Evolutionary conservation across 371 early-diverging fungal species (phyloP), one percentile per base, ranked within the genome.

Genomic region (Lichtheimia ornata): DNA sequence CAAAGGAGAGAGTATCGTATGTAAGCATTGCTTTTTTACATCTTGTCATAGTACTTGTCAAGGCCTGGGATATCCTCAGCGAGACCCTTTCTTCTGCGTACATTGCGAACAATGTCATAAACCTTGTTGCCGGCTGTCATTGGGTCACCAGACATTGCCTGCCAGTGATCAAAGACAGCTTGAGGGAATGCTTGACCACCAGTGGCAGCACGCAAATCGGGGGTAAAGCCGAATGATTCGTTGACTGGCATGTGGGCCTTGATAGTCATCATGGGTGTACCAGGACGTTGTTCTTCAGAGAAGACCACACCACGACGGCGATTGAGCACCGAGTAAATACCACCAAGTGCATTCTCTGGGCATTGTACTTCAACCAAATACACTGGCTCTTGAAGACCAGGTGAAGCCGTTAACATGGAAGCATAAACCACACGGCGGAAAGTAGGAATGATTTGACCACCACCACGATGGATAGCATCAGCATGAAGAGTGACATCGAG

Each of bases 391-490:
- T 96, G 93, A 60, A 99, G 74, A 84, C 90, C 90, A 35, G 99
- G 99, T 25, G 73, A 58, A 66, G 99, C 97, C 57, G 94, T 85
- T 59, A 99, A 84, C 50, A 89, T 69, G 58, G 99, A 89, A 55
- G 99, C 99, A 73, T 96, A 97, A 70, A 92, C 81, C 63, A 95
- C 97, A 65, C 97, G 90, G 56, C 98, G 89, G 24, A 91, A 89
- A 4, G 96, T 94, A 2, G 97, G 98, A 59, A 97, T 96, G 42
- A 98, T 89, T 70, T 98, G 97, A 50, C 97, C 98, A 72, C 95
- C 98, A 84, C 99, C 99, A 85, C 99, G 94, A 87, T 99, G 99
- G 81, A 99, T 99, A 70, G 99, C 95, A 90, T 99, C 99, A 74
- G 99, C 94, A 84, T 99, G 99, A 50, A 99, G 89, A 18, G 91